Base-by-base conservation (phyloP, 129 eudicot genomes). In the Smallanthus sonchifolius region DNA sequence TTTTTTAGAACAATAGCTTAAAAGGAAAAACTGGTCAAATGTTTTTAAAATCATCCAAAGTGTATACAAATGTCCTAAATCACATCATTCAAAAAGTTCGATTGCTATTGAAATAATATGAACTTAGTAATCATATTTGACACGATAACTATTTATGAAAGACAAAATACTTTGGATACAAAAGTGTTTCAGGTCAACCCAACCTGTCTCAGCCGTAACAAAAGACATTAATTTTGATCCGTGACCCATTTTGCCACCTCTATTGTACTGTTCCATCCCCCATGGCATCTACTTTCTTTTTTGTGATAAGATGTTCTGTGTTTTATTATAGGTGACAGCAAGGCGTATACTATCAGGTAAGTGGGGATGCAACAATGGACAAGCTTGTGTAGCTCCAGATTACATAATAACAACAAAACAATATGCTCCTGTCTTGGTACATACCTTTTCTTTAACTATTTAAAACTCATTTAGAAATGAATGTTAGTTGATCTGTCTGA, bases 301-400 rank as follows among this genome's bases (percentile, higher is more conserved):
- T 47, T 47, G 34, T 65, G 64, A 64, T 65, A 5, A 79, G 67
- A 36, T 67, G 17, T 63, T 40, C 2, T 49, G 44, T 77, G 49
- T 67, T 48, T 64, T 30, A 61, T 57, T 35, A 44, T 55, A 92
- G 98, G 88, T 93, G 67, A 73, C 96, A 14, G 78, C 71, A 4
- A 87, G 79, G 73, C 82, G 96, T 44, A 77, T 90, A 45, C 59
- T 82, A 72, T 65, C 75, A 24, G 96, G 96, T 63, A 90, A 90
- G 71, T 90, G 96, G 96, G 96, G 87, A 38, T 81, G 82, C 72
- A 90, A 90, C 79, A 90, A 84, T 74, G 96, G 96, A 51, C 96
- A 90, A 81, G 87, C 96, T 8, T 90, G 96, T 48, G 82, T 90
- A 67, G 76, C 91, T 62, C 88, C 91, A 54, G 96, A 90, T 81